Evolutionary conservation across 306 rosid species (phyloP), one percentile per base, ranked within the genome.

Genomic region (Alnus rubra): DNA sequence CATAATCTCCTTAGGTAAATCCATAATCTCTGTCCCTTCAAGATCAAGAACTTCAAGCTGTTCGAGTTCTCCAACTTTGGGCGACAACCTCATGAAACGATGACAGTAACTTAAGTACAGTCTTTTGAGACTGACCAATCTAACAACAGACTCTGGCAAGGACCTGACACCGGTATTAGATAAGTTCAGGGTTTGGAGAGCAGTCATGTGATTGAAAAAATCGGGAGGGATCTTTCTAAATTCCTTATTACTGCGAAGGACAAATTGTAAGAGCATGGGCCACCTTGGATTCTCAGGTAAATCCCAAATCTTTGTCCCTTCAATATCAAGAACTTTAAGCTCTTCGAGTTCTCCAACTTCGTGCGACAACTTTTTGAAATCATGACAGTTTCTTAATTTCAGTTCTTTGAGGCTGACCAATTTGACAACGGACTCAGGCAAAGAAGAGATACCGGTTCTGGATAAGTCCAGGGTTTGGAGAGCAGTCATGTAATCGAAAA

Each of bases 191-290:
- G 5, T 15, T 2, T 2, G 30, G 30, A 79, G 82, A 12, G 5
- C 5, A 10, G 77, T 54, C 53, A 71, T 79, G 48, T 60, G 2
- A 3, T 2, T 2, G 23, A 79, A 79, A 28, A 79, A 79, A 1
- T 9, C 5, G 7, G 42, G 47, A 47, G 82, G 82, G 13, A 79
- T 71, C 18, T 4, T 54, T 11, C 35, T 59, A 52, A 79, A 30
- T 4, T 71, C 70, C 13, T 12, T 5, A 2, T 71, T 79, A 12
- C 70, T 33, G 9, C 49, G 77, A 70, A 79, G 37, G 53, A 47
- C 11, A 4, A 79, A 44, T 30, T 42, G 9, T 13, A 1, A 31
- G 2, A 79, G 82, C 4, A 28, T 11, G 3, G 4, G n/a, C 16
- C 82, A 48, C 19, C 7, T 14, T 59, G 74, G 76, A 23, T 50